Evolutionary conservation across 2,329 filamentous ascomycete species (phyloP).

Genomic region (Teratosphaeria gauchensis): DNA sequence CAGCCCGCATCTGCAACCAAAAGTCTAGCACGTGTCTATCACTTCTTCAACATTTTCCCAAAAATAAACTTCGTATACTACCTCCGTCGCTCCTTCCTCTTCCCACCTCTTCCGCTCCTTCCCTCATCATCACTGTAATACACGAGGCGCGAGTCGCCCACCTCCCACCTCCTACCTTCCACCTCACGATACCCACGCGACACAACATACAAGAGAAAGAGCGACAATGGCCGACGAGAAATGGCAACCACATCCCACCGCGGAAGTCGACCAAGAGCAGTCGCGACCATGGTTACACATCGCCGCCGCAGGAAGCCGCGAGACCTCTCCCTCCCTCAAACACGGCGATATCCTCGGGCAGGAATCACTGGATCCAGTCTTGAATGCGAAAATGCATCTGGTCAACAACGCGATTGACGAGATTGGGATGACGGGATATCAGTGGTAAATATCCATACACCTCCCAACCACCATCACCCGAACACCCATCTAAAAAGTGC

Average conservation of each 20-base stretch:
- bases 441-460: slow-evolving; percentile 29
- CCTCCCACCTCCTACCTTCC: too few species aligned
- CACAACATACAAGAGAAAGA: too few species aligned
- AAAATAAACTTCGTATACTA: too few species aligned
- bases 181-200: too few species aligned
- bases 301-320: neutral
- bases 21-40: too few species aligned
- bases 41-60: too few species aligned
- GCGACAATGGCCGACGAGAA: neutral
- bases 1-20: too few species aligned
- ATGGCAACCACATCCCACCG: neutral
- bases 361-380: slow-evolving; percentile 51
- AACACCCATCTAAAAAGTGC: neutral
- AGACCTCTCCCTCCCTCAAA: slow-evolving; percentile 6
- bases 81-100: too few species aligned
- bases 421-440: slow-evolving; percentile 45
- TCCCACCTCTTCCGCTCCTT: too few species aligned
- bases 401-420: slow-evolving; percentile 55
- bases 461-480: neutral
- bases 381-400: slow-evolving; percentile 43
- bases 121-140: too few species aligned
- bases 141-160: too few species aligned
- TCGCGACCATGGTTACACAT: neutral
- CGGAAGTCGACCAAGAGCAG: neutral
- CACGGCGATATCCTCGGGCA: slow-evolving; percentile 46